Evolutionary conservation across 352 stramenopile species (phyloP), one percentile per base, ranked within the genome.

Genomic region (Pythium periplocum): DNA sequence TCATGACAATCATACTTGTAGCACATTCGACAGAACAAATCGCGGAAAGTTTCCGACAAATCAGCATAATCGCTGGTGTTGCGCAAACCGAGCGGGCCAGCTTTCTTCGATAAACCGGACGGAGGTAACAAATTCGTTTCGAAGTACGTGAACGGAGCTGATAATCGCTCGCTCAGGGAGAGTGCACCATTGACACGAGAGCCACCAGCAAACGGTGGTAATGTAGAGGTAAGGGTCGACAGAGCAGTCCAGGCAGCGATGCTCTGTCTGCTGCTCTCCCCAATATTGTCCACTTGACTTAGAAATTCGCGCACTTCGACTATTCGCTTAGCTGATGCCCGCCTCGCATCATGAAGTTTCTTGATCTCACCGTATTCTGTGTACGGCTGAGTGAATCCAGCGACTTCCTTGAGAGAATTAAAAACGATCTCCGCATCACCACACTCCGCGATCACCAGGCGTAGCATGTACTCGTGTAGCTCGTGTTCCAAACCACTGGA

Each of bases 1-100:
- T 94, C 66, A 26, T 86, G 78, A 54, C 92, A 98, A 62, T 97
- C 89, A 61, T 97, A 98, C 44, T 79, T 84, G 64, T 97, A 97
- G 64, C 92, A 98, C 68, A 90, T 84, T 35, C 86, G 75, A 61
- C 92, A 98, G 53, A 97, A 97, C 30, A 98, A 64, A 43, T 96
- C 78, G n/a, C 86, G 78, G 62, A 94, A 97, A 2, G 81, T 90
- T 61, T 96, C 79, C 39, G 85, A 80, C 26, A 95, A 58, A 47
- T 87, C 68, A 5, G 62, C 62, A 51, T 95, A 97, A 35, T 84
- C 66, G 34, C 54, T 64, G 6, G 75, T 79, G 30, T 75, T 62
- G 12, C 73, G 73, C 30, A 89, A 44, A 26, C 78, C 78, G 43
- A 85, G 58, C 39, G 66, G 69, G 5, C 63, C 57, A 51, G 59